Evolutionary conservation across 805 yeast species (phyloP).

Genomic region (Debaryomyces castellii): DNA sequence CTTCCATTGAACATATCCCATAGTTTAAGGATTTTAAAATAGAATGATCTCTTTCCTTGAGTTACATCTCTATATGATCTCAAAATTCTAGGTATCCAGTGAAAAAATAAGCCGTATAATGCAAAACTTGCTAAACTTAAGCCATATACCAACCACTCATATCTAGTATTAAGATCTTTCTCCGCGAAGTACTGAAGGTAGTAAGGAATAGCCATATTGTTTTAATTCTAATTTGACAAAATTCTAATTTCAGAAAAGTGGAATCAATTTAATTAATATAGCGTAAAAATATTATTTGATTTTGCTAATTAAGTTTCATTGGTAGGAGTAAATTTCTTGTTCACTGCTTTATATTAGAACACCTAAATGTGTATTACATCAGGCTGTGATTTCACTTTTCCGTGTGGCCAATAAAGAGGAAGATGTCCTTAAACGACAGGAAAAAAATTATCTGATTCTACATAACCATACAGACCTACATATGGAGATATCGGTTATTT

Average conservation of each 20-base stretch:
- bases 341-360: background rate
- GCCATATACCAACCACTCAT: slow-evolving; percentile 35
- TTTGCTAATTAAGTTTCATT: background rate
- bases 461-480: background rate
- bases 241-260: too few species aligned
- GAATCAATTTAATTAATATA: background rate
- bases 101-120: slow-evolving; percentile 41
- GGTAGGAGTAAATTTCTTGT: background rate
- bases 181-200: slow-evolving; percentile 40
- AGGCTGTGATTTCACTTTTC: background rate
- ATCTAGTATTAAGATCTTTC: slow-evolving; percentile 31
- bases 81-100: slow-evolving; percentile 39
- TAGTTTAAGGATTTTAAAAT: slow-evolving; percentile 24
- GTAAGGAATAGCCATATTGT: slow-evolving; percentile 29
- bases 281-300: background rate
- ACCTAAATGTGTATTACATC: background rate
- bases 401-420: background rate
- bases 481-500: background rate
- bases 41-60: slow-evolving; percentile 13
- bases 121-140: slow-evolving; percentile 23
- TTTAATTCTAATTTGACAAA: background rate
- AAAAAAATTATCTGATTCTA: background rate
- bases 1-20: slow-evolving; percentile 30
- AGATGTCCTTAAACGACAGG: background rate
- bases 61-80: slow-evolving; percentile 20